phyloP scores from a whole-genome alignment of 1,284 basidiomycete genomes.

The Boletus mariae region DNA sequence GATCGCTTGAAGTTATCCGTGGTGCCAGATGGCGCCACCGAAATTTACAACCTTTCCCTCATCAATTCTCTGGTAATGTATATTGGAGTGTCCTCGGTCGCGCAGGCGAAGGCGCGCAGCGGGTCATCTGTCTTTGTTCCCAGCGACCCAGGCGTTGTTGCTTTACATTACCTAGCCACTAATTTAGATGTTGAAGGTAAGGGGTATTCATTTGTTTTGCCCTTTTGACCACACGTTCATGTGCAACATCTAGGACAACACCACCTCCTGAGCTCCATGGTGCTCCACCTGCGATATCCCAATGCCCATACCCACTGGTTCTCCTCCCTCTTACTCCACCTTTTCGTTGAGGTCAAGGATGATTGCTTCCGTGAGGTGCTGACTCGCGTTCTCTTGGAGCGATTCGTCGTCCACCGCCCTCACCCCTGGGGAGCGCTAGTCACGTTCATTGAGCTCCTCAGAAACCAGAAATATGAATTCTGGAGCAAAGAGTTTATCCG shows the following conservation, averaged over 20 bases:
- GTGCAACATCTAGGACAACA: slow-evolving; percentile 71
- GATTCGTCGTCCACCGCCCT: slow-evolving; percentile 90
- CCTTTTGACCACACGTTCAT: slow-evolving; percentile 2
- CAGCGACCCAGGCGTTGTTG: slow-evolving; percentile 77
- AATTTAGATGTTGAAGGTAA: slow-evolving; percentile 89
- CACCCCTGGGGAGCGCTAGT: slow-evolving; percentile 97
- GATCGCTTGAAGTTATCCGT: slow-evolving; percentile 66
- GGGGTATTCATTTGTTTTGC: slow-evolving; percentile 18
- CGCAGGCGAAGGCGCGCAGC: slow-evolving; percentile 77
- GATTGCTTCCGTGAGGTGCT: slow-evolving; percentile 87
- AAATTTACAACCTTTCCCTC: slow-evolving; percentile 84
- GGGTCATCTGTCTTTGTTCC: slow-evolving; percentile 77
- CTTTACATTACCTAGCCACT: slow-evolving; percentile 77
- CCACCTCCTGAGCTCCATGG: slow-evolving; percentile 85
- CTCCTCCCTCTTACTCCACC: slow-evolving; percentile 81
- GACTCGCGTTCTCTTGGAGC: slow-evolving; percentile 88
- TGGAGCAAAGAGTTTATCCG: slow-evolving; percentile 82
- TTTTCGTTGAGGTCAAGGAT: slow-evolving; percentile 75
- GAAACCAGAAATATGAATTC: slow-evolving; percentile 82
- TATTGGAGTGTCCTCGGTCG: slow-evolving; percentile 86
- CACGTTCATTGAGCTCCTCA: slow-evolving; percentile 89
- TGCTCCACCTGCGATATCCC: slow-evolving; percentile 92
- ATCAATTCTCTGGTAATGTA: slow-evolving; percentile 96
- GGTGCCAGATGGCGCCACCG: slow-evolving; percentile 47
- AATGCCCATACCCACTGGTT: slow-evolving; percentile 98